phyloP scores from a whole-genome alignment of 2,329 filamentous ascomycete genomes.

The Phialophora chinensis region DNA sequence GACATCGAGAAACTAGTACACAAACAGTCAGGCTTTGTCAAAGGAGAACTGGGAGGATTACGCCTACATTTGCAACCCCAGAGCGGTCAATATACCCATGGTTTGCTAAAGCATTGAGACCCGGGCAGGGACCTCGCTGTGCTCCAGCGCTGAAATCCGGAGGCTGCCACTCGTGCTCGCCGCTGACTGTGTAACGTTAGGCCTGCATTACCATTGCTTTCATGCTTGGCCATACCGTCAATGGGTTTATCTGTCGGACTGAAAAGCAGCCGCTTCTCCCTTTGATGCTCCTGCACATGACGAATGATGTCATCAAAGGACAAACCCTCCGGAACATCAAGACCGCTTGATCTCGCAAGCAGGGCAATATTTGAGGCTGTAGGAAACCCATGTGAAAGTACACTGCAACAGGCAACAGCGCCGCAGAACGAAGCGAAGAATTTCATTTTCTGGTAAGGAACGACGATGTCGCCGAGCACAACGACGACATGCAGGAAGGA shows the following conservation, averaged over 20 bases:
- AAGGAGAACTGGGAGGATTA: background rate
- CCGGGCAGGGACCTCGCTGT: constrained; percentile 51
- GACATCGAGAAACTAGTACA: constrained; percentile 44
- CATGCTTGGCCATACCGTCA: constrained; percentile 36
- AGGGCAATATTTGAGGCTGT: constrained; percentile 28
- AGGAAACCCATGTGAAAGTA: constrained; percentile 18
- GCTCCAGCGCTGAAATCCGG: constrained; percentile 46
- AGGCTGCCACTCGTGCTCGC: constrained; percentile 45
- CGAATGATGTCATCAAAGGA: constrained; percentile 32
- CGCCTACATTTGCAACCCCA: constrained; percentile 41
- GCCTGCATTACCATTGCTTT: no score
- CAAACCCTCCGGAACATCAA: constrained; percentile 24
- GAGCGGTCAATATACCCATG: constrained; percentile 52
- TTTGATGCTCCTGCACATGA: constrained; percentile 15
- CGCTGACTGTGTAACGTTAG: constrained; percentile 41
- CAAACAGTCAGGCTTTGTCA: background rate
- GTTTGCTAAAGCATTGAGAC: constrained; percentile 53
- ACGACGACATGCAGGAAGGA: constrained; percentile 18
- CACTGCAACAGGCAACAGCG: constrained; percentile 6
- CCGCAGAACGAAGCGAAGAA: constrained; percentile 11
- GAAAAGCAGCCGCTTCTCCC: constrained; percentile 41
- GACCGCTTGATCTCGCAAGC: constrained; percentile 22
- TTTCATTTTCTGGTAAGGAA: constrained; percentile 22
- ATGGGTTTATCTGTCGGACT: constrained; percentile 39
- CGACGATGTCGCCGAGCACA: background rate